Evolutionary conservation across 2,329 filamentous ascomycete genomes (phyloP).

Genomic region (Monosporascus sp.): DNA sequence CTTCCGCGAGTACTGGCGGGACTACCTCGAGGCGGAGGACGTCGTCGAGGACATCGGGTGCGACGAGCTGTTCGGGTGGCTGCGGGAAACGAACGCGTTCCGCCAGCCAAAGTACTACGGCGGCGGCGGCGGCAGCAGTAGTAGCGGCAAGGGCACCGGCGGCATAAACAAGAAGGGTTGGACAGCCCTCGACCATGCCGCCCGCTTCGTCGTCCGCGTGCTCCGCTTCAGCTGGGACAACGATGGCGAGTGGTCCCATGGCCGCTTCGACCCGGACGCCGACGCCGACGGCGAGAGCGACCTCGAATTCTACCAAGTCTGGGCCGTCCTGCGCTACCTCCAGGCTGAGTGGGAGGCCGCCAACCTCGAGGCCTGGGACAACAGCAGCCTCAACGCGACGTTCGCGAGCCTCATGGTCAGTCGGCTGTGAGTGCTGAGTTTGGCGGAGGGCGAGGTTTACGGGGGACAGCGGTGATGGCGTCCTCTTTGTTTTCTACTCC

Average conservation of each 20-base stretch:
- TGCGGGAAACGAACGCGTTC: conserved; percentile 14
- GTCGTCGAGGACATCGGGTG: conserved; percentile 14
- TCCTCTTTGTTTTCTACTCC: too few species aligned
- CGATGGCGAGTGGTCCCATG: conserved; percentile 19
- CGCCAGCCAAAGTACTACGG: conserved; percentile 7
- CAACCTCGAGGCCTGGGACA: conserved; percentile 18
- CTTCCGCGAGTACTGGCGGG: conserved; percentile 21
- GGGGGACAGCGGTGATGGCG: too few species aligned
- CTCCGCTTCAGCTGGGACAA: conserved; percentile 21
- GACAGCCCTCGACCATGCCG: conserved; percentile 20
- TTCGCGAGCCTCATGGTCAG: not conserved
- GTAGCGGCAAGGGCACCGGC: not conserved
- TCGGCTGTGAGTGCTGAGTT: not conserved
- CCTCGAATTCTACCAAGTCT: conserved; percentile 22
- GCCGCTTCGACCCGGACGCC: conserved; percentile 15
- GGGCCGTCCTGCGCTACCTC: conserved; percentile 21
- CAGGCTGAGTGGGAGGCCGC: conserved; percentile 24
- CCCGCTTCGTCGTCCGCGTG: conserved; percentile 21
- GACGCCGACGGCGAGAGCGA: conserved; percentile 18
- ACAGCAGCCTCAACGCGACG: not conserved
- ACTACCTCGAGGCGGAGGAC: conserved; percentile 18
- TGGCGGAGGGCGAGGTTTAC: too few species aligned
- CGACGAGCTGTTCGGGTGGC: conserved; percentile 13
- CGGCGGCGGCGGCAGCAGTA: not conserved
- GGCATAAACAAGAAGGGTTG: conserved; percentile 14